Percentiles rank a stretch among this genome's conserved stretches.
Conservation (phyloP, 768 basidiomycete genomes). For the Ephemerocybe angulata region DNA sequence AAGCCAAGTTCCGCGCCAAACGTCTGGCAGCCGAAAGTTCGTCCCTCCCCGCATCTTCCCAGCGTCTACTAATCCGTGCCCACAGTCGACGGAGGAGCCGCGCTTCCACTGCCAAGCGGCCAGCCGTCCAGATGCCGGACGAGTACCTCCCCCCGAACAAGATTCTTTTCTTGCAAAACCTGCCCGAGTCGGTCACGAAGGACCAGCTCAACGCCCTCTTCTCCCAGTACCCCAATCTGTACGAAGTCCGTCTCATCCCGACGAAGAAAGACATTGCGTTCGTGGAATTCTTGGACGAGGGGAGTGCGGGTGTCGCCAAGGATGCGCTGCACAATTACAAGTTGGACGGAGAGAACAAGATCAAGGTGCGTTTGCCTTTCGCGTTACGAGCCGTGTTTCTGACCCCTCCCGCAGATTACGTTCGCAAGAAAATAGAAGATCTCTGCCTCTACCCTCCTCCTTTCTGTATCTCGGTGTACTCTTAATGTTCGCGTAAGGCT, state of each 20-base stretch:
- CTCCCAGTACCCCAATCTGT: slow-evolving; percentile 91
- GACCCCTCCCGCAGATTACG: too few relatives aligned
- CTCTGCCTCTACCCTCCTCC: too few relatives aligned
- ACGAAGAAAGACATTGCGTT: slow-evolving; percentile 98
- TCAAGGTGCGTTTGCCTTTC: slow-evolving; percentile 68
- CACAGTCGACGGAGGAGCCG: slow-evolving; percentile 65
- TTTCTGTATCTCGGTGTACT: too few relatives aligned
- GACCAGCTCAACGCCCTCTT: slow-evolving; percentile 89
- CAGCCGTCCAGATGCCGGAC: slow-evolving; percentile 96
- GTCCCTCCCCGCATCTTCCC: slow-evolving; percentile 14
- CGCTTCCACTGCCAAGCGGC: slow-evolving; percentile 70
- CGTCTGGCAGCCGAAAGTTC: slow-evolving; percentile 77
- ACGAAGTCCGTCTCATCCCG: slow-evolving; percentile 98
- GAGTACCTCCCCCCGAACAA: slow-evolving; percentile 99
- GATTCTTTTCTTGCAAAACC: slow-evolving; percentile 95
- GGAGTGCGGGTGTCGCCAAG: slow-evolving; percentile 84
- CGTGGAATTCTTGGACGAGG: slow-evolving; percentile 96
- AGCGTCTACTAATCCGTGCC: not conserved
- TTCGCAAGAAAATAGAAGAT: too few relatives aligned
- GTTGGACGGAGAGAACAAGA: slow-evolving; percentile 95
- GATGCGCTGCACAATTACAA: slow-evolving; percentile 98
- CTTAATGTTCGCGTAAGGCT: too few relatives aligned
- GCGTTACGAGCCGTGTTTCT: too few relatives aligned
- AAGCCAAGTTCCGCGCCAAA: slow-evolving; percentile 80
- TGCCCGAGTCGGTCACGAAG: slow-evolving; percentile 90